Evolutionary conservation across 352 stramenopile species (phyloP).

Genomic region (Phytophthora ohioensis): DNA sequence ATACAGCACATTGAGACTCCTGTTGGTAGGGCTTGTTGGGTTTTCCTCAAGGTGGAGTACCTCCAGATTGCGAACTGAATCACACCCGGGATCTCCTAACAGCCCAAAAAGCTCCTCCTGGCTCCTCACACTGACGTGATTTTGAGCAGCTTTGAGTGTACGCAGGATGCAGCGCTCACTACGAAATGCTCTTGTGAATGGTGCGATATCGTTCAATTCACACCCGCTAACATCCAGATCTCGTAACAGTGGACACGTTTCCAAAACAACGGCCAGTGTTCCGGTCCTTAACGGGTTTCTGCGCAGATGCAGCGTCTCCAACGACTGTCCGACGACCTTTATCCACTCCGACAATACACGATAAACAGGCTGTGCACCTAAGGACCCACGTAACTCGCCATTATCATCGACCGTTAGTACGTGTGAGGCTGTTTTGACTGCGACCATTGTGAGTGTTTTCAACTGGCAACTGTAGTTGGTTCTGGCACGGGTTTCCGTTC

Average conservation of each 20-base stretch:
- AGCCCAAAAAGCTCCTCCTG: slow-evolving; percentile 39
- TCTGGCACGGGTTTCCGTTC: slow-evolving; percentile 8
- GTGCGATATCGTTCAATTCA: slow-evolving; percentile 40
- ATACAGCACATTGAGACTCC: slow-evolving; percentile 29
- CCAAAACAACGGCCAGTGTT: slow-evolving; percentile 38
- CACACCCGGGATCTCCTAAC: slow-evolving; percentile 23
- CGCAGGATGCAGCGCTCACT: slow-evolving; percentile 30
- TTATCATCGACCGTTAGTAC: slow-evolving; percentile 12
- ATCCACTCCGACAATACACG: slow-evolving; percentile 35
- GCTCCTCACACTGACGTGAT: slow-evolving; percentile 42
- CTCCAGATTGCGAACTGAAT: slow-evolving; percentile 27
- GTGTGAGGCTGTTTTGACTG: slow-evolving; percentile 26
- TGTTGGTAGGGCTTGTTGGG: slow-evolving; percentile 25
- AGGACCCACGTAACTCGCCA: neutral
- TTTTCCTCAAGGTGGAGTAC: slow-evolving; percentile 54
- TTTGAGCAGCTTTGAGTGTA: slow-evolving; percentile 49
- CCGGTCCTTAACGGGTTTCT: slow-evolving; percentile 36
- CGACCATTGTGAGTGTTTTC: slow-evolving; percentile 45
- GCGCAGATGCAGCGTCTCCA: slow-evolving; percentile 43
- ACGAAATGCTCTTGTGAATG: slow-evolving; percentile 41
- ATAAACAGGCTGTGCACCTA: slow-evolving; percentile 9
- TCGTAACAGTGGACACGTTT: slow-evolving; percentile 43
- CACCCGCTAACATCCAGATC: slow-evolving; percentile 53
- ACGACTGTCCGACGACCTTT: slow-evolving; percentile 20
- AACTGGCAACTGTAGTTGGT: slow-evolving; percentile 15